Evolutionary conservation across 176 grass and related monocot genomes (phyloP).

Genomic region (Saccharum officinarum): DNA sequence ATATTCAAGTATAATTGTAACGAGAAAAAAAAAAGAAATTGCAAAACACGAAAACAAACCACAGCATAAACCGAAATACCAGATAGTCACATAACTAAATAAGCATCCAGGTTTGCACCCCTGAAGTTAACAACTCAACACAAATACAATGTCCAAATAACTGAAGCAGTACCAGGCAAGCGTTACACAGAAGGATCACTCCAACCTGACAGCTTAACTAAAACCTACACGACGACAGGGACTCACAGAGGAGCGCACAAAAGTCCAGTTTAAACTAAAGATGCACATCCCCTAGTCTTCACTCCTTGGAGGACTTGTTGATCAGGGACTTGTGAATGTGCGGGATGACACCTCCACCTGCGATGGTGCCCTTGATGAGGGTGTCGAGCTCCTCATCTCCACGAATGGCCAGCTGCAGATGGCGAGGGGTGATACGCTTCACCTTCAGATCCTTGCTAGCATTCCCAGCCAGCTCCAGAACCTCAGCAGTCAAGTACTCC

Average conservation of each 20-base stretch:
- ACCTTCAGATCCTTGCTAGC: constrained; percentile 81
- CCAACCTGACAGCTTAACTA: constrained; percentile 29
- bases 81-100: constrained; percentile 8
- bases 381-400: constrained; percentile 72
- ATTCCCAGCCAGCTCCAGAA: constrained; percentile 65
- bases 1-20: neutral
- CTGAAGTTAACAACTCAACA: constrained; percentile 24
- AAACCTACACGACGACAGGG: constrained; percentile 34
- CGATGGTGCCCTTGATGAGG: constrained; percentile 81
- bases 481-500: constrained; percentile 63
- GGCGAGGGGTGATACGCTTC: constrained; percentile 74
- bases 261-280: constrained; percentile 42
- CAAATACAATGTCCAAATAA: constrained; percentile 28
- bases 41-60: neutral
- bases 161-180: constrained; percentile 31
- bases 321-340: constrained; percentile 81
- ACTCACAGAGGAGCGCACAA: constrained; percentile 3
- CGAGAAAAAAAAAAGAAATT: neutral
- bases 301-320: constrained; percentile 82
- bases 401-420: constrained; percentile 70
- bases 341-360: constrained; percentile 69
- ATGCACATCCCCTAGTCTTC: constrained; percentile 40
- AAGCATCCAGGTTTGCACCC: constrained; percentile 30
- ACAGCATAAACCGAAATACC: neutral
- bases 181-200: constrained; percentile 36